Percentiles rank a stretch among this genome's conserved stretches.
Conservation (phyloP, 148 eudicot genomes). For the Polygonum maritimum region DNA sequence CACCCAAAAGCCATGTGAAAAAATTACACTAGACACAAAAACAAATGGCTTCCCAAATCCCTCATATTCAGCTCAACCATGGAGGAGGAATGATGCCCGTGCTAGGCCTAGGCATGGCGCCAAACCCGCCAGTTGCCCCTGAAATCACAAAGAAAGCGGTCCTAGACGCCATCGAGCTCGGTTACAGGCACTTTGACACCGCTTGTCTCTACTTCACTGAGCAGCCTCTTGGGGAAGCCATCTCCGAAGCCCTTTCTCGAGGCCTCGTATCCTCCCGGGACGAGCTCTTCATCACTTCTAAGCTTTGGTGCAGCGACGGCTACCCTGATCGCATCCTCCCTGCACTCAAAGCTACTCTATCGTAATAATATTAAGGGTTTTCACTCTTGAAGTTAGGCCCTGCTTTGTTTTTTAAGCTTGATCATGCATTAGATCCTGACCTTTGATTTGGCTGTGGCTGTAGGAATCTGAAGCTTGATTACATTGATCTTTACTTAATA, state of each 20-base stretch:
- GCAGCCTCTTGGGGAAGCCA: constrained; percentile 26
- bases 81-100: constrained; percentile 19
- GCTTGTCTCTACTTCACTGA: constrained; percentile 20
- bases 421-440: too few relatives aligned
- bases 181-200: constrained; percentile 24
- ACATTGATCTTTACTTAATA: constrained; percentile 46
- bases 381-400: neutral
- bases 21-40: neutral
- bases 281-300: constrained; percentile 30
- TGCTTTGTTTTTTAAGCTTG: too few relatives aligned
- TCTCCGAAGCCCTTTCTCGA: constrained; percentile 15
- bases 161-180: constrained; percentile 17
- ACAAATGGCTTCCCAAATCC: neutral
- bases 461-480: constrained; percentile 40
- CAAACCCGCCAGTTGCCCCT: constrained; percentile 19
- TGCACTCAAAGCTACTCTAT: constrained; percentile 13
- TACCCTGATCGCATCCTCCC: constrained; percentile 18
- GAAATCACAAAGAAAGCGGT: constrained; percentile 15
- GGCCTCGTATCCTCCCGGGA: constrained; percentile 19
- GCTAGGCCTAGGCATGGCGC: constrained; percentile 22
- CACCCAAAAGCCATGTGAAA: neutral
- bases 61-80: constrained; percentile 15
- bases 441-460: neutral
- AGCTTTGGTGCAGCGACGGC: constrained; percentile 30
- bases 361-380: constrained; percentile 6